Evolutionary conservation across 306 rosid species (phyloP).

Genomic region (Adenanthera pavonina): DNA sequence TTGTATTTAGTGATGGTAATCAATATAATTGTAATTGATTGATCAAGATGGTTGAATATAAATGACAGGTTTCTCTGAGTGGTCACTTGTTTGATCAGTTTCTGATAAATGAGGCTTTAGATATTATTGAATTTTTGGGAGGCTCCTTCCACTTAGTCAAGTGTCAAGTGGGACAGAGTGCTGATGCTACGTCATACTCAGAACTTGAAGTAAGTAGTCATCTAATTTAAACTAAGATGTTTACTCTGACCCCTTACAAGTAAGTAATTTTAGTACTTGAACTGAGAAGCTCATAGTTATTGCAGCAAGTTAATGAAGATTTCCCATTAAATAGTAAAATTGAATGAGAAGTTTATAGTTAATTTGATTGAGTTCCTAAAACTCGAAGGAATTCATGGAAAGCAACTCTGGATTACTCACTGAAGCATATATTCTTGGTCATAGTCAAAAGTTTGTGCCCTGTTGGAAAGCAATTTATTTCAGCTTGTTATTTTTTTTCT

Average conservation of each 20-base stretch:
- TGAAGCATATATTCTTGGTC: conserved; percentile 19
- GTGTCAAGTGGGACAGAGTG: conserved; percentile 87
- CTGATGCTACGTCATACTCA: conserved; percentile 67
- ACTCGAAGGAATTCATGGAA: conserved; percentile 11
- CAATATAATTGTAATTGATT: conserved; percentile 32
- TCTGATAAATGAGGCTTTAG: conserved; percentile 95
- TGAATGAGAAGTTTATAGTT: background rate
- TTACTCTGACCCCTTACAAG: background rate
- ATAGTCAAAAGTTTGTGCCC: background rate
- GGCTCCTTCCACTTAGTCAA: conserved; percentile 88
- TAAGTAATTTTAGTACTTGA: background rate
- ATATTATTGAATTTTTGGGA: conserved; percentile 87
- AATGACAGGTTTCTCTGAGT: conserved; percentile 80
- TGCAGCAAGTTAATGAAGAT: conserved; percentile 4
- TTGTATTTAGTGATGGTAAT: conserved; percentile 21
- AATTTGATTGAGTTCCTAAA: background rate
- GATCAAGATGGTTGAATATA: conserved; percentile 42
- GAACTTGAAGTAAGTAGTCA: conserved; percentile 86
- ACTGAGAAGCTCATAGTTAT: conserved; percentile 10
- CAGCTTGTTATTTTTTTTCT: background rate
- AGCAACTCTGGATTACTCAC: background rate
- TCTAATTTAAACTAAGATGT: conserved; percentile 34
- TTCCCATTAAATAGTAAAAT: conserved; percentile 2
- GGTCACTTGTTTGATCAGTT: conserved; percentile 90
- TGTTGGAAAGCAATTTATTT: background rate